Evolutionary conservation across 331 rosid genomes (phyloP).

Genomic region (Erythrophleum ivorense): DNA sequence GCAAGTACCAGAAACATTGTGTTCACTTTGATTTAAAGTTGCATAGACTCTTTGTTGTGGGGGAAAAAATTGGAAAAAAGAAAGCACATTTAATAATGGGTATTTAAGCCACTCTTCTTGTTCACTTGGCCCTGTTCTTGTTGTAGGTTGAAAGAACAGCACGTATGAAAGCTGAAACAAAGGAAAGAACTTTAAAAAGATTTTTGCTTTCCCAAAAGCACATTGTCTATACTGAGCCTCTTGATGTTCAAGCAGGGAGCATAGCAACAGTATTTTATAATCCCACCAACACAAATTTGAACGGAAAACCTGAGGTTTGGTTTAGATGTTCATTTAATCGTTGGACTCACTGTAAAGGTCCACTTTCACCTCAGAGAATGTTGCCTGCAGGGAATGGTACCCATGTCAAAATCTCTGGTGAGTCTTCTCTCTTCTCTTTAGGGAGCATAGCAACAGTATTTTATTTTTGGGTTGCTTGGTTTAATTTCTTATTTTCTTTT

Average conservation of each 20-base stretch:
- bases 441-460: neutral
- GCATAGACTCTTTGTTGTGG: neutral
- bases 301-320: slow-evolving; percentile 87
- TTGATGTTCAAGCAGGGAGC: slow-evolving; percentile 79
- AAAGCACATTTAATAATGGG: neutral
- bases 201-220: slow-evolving; percentile 84
- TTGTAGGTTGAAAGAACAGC: slow-evolving; percentile 68
- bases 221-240: slow-evolving; percentile 79
- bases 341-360: slow-evolving; percentile 77
- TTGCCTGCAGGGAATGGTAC: slow-evolving; percentile 55
- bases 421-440: slow-evolving; percentile 37
- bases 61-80: neutral
- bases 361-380: slow-evolving; percentile 79
- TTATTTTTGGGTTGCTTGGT: slow-evolving; percentile 20
- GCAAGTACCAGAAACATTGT: slow-evolving; percentile 17
- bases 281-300: slow-evolving; percentile 69
- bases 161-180: slow-evolving; percentile 68
- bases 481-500: slow-evolving; percentile 22
- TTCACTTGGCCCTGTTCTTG: slow-evolving; percentile 33
- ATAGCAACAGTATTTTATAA: slow-evolving; percentile 64
- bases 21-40: neutral
- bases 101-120: slow-evolving; percentile 9
- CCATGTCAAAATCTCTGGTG: slow-evolving; percentile 82
- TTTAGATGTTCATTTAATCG: slow-evolving; percentile 85
- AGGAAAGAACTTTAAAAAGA: slow-evolving; percentile 60